Base-by-base conservation (phyloP, 805 yeast species). In the Yamadazyma akitaensis region DNA sequence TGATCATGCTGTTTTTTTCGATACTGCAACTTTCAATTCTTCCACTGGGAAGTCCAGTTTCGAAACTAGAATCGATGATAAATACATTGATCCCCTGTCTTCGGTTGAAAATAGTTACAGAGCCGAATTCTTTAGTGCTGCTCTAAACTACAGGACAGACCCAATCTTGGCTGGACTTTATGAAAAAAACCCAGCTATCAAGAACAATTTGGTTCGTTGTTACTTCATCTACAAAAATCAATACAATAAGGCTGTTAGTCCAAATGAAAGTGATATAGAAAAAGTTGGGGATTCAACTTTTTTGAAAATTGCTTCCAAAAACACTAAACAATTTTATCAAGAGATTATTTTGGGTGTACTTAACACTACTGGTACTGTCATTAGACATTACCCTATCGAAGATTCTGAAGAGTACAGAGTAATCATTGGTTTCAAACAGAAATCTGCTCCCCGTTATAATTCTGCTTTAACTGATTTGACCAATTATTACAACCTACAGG, bases 1-100 rank as follows among this genome's bases (percentile, higher is more conserved):
- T 14, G 91, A 86, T 62, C 96, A 89, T 60, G 97, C 97, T 1
- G 94, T 89, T 31, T 94, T 86, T 63, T 88, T 92, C 64, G 96
- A 88, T 61, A 82, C 95, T 30, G 39, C 17, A 12, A n/a, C 24
- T 14, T 40, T 51, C 21, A 42, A 46, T 19, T 67, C 68, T 40
- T 60, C 61, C 44, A 63, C 65, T 35, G 64, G 79, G 43, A 43
- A 36, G 13, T 38, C 40, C 2, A 37, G 40, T 43, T 85, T 83
- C 58, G 96, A 90, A 68, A 75, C 77, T 50, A 72, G 82, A 53
- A 88, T 94, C 51, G 98, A 94, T 68, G 86, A 84, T 58, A 73
- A 77, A 58, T 92, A 88, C 65, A 74, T 92, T 55, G 91, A 86
- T 63, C 75, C 78, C 18, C 65, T 72, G 2, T 53, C 60, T 42